phyloP scores from a whole-genome alignment of 495 filamentous ascomycete species.

The Xylaria nigripes region DNA sequence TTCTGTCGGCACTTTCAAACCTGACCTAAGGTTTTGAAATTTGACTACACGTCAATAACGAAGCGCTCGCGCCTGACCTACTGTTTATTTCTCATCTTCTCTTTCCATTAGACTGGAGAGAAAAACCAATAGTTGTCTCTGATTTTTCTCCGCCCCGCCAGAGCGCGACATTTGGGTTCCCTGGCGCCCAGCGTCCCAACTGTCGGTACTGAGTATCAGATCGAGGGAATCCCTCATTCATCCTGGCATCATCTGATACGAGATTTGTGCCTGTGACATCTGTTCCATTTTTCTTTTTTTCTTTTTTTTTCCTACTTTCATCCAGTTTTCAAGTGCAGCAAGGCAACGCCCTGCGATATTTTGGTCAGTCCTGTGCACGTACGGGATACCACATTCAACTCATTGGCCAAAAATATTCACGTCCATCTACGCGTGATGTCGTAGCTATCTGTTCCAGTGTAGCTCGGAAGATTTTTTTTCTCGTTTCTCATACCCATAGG shows the following conservation, averaged over 20 bases:
- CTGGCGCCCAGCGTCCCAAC: constrained; percentile 1
- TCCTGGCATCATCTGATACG: neutral
- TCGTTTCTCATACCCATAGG: constrained; percentile 13
- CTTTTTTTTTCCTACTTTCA: neutral
- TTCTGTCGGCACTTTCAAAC: neutral
- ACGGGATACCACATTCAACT: neutral
- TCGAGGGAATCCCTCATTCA: neutral
- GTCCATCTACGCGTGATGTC: constrained; percentile 9
- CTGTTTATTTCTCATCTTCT: constrained; percentile 2
- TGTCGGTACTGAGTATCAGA: neutral
- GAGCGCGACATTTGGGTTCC: constrained; percentile 4
- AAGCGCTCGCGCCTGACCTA: neutral
- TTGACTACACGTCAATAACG: neutral
- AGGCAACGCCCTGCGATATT: constrained; percentile 4
- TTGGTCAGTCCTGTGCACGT: constrained; percentile 1
- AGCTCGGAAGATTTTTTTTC: constrained; percentile 10
- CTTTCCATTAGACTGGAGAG: neutral
- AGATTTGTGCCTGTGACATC: constrained; percentile 9
- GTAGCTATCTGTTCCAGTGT: constrained; percentile 20
- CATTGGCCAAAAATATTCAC: constrained; percentile 7
- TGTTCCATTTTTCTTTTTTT: neutral
- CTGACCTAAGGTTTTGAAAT: constrained; percentile 1
- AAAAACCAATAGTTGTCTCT: constrained; percentile 1
- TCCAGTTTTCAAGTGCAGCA: neutral
- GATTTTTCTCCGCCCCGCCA: constrained; percentile 8